Conservation (phyloP, 2,329 filamentous ascomycete species). For the Botrytis hyacinthi region DNA sequence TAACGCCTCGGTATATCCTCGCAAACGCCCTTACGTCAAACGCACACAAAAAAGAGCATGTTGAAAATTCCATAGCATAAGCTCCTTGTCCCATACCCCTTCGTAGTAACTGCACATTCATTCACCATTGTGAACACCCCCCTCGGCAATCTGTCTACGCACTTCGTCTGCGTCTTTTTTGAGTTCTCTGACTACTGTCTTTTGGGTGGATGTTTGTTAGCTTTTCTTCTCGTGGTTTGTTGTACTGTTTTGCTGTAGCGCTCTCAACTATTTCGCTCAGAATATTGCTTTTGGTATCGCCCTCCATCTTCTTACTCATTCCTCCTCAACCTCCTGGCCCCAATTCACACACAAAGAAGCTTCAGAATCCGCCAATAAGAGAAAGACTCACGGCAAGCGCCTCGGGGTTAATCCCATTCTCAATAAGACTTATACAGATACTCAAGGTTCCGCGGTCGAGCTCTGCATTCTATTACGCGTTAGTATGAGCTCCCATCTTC, state of each 20-base stretch:
- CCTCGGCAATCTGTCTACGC: constrained; percentile 22
- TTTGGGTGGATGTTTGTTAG: background rate
- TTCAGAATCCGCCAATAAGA: background rate
- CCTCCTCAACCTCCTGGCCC: background rate
- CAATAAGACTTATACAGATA: constrained; percentile 93
- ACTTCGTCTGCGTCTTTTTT: constrained; percentile 37
- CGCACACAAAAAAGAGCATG: background rate
- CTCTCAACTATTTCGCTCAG: fast-evolving
- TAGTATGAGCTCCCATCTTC: background rate
- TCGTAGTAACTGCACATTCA: background rate
- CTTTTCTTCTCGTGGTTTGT: background rate
- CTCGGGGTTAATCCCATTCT: constrained; percentile 95
- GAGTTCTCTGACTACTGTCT: constrained; percentile 39
- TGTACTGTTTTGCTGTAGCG: background rate
- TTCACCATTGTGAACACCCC: background rate
- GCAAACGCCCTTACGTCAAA: background rate
- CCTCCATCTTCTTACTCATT: background rate
- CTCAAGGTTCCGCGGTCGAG: constrained; percentile 88
- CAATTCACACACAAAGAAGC: background rate
- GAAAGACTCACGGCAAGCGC: constrained; percentile 73
- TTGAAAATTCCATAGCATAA: background rate
- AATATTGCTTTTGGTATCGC: background rate
- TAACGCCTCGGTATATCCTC: background rate
- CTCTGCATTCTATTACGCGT: constrained; percentile 72
- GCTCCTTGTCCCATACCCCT: background rate